phyloP scores from a whole-genome alignment of 768 basidiomycete genomes.

The Asterophora parasitica region DNA sequence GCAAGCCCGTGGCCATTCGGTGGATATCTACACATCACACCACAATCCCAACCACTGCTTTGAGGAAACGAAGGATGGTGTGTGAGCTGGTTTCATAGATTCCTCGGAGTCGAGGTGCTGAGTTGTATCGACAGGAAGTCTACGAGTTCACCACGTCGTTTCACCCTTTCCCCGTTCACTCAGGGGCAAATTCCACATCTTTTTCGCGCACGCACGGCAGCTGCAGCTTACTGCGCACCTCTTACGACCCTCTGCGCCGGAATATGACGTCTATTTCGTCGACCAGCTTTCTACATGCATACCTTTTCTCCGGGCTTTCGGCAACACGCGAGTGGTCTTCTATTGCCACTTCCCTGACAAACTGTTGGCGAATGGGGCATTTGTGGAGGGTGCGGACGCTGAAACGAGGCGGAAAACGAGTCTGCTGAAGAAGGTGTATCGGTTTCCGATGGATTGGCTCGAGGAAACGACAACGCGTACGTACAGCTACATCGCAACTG shows the following conservation, averaged over 20 bases:
- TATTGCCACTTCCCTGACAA: constrained; percentile 99
- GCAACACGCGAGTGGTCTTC: constrained; percentile 81
- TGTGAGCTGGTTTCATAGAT: neutral
- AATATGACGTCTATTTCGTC: constrained; percentile 85
- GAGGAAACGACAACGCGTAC: constrained; percentile 88
- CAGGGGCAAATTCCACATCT: constrained; percentile 78
- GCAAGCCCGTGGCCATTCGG: constrained; percentile 75
- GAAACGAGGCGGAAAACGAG: constrained; percentile 31
- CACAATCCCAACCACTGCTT: constrained; percentile 88
- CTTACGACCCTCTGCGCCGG: constrained; percentile 40
- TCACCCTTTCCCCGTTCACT: constrained; percentile 80
- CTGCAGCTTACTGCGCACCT: constrained; percentile 73
- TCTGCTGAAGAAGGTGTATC: constrained; percentile 71
- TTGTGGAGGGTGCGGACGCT: constrained; percentile 47
- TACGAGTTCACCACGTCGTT: constrained; percentile 65
- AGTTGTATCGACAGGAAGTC: constrained; percentile 53
- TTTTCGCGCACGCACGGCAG: constrained; percentile 86
- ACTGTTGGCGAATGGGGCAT: constrained; percentile 70
- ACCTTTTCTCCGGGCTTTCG: constrained; percentile 68
- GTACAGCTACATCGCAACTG: constrained; percentile 17
- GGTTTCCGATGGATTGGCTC: constrained; percentile 83
- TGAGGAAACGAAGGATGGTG: constrained; percentile 90
- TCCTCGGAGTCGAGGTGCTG: neutral
- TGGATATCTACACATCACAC: constrained; percentile 91
- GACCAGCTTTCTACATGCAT: constrained; percentile 94